Percentiles rank a stretch among this genome's conserved stretches.
Evolutionary conservation across 202 grass and related monocot species (phyloP).

Genomic region (Carex arenaria): DNA sequence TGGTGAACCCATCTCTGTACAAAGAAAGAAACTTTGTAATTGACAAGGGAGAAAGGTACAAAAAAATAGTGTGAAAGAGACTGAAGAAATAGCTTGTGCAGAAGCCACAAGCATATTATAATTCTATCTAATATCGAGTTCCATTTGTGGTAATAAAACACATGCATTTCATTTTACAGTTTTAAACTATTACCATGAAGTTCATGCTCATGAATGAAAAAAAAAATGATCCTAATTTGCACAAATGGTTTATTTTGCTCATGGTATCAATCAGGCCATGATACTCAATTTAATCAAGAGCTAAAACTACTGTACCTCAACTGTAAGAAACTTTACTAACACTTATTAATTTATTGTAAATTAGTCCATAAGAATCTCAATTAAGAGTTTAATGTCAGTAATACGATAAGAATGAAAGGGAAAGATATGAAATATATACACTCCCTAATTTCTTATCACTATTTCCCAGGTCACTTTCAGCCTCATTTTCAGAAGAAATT

Average conservation of each 20-base stretch:
- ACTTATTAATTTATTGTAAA: background rate
- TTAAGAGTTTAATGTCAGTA: background rate
- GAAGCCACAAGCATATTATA: background rate
- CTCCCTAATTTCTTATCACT: background rate
- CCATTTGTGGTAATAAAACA: background rate
- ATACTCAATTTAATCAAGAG: background rate
- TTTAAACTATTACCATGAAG: background rate
- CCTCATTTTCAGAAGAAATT: background rate
- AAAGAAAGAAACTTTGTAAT: background rate
- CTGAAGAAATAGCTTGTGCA: background rate
- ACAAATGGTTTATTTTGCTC: background rate
- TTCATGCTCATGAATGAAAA: background rate
- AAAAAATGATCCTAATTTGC: background rate
- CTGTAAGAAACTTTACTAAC: background rate
- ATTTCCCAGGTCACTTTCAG: background rate
- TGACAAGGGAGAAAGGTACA: background rate
- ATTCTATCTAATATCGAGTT: background rate
- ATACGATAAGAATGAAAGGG: background rate
- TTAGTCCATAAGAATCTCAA: background rate
- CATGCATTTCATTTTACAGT: background rate
- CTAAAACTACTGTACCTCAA: background rate
- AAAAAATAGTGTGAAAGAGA: background rate
- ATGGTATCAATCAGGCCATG: background rate
- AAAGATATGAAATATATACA: background rate
- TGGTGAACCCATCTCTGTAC: background rate